Percentiles rank a stretch among this genome's conserved stretches.
These are phyloP conservation scores for Aspergillus kassunensis DNA, from an alignment of 495 filamentous ascomycete species.

Conservation along the genomic window DNA sequence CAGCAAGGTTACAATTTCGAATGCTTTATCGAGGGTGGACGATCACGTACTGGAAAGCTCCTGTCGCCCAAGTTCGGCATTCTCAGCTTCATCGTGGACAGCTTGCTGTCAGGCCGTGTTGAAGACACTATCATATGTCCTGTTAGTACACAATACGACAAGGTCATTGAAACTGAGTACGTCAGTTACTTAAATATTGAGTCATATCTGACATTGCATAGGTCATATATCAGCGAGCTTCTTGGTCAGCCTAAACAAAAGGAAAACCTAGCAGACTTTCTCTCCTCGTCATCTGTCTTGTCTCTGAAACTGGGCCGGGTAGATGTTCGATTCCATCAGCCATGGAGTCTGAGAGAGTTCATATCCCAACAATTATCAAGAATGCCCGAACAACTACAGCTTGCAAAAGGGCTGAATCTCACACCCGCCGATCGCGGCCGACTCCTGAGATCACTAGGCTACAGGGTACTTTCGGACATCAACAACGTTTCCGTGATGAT, in stretches of 20 bases:
- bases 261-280: slow-evolving; percentile 84
- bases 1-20: slow-evolving; percentile 91
- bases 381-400: slow-evolving; percentile 29
- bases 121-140: slow-evolving; percentile 90
- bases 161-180: slow-evolving; percentile 91
- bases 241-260: slow-evolving; percentile 91
- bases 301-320: slow-evolving; percentile 86
- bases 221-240: slow-evolving; percentile 88
- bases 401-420: slow-evolving; percentile 34
- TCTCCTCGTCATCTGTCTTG: slow-evolving; percentile 83
- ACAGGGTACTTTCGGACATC: slow-evolving; percentile 88
- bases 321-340: slow-evolving; percentile 92
- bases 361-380: slow-evolving; percentile 65
- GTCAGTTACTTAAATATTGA: slow-evolving; percentile 5
- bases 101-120: slow-evolving; percentile 80
- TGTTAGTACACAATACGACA: slow-evolving; percentile 96
- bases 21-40: slow-evolving; percentile 93
- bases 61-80: slow-evolving; percentile 96
- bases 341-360: slow-evolving; percentile 83
- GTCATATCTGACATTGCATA: slow-evolving; percentile 14
- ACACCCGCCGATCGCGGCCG: slow-evolving; percentile 49
- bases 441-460: slow-evolving; percentile 81
- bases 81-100: slow-evolving; percentile 84
- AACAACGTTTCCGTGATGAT: slow-evolving; percentile 95
- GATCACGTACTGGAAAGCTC: slow-evolving; percentile 90